Evolutionary conservation across 495 filamentous ascomycete genomes (phyloP), one percentile per base, ranked within the genome.

Genomic region (Penicillium alfredii): DNA sequence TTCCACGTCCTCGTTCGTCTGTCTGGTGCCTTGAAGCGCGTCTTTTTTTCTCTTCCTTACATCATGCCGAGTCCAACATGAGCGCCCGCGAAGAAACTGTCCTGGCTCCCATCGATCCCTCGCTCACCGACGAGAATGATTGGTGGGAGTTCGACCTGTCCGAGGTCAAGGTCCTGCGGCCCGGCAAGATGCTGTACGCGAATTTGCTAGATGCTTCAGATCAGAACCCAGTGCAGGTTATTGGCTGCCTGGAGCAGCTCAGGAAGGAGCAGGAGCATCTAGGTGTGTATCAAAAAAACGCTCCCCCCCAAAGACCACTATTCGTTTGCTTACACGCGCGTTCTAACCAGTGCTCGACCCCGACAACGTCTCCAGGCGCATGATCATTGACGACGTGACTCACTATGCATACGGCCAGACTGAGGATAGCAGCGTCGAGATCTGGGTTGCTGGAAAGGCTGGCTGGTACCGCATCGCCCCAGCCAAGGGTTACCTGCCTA

Each of bases 401-500:
- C 64, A 71, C 6, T 93, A 80, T 60, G 79, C 86, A 0, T 84
- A 86, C 50, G 83, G 82, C 12, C 72, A 81, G 31, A 75, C 71
- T 31, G 69, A 69, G 8, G 71, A 80, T 46, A 70, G 75, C 5
- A 71, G 68, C 13, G 66, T 79, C 22, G 70, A 74, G 21, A 59
- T 89, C 30, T 94, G 86, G 86, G 82, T 84, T 19, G 75, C 77
- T 21, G 86, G 86, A 30, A 60, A 68, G 40, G 76, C 81, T n/a
- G 86, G 84, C 37, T 90, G 85, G 84, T 90, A 78, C 58, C 73
- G 81, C 53, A 75, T 92, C 16, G 59, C 65, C 14, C 81, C 86
- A 1, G 69, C 78, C 31, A 63, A 66, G 29, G 55, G 63, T 2
- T 94, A 85, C 57, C 58, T 66, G 38, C 47, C 59, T 2, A 76